Percentiles rank a stretch among this genome's conserved stretches.
Evolutionary conservation across 345 rosid genomes (phyloP).

Genomic region (Populus pruinosa): DNA sequence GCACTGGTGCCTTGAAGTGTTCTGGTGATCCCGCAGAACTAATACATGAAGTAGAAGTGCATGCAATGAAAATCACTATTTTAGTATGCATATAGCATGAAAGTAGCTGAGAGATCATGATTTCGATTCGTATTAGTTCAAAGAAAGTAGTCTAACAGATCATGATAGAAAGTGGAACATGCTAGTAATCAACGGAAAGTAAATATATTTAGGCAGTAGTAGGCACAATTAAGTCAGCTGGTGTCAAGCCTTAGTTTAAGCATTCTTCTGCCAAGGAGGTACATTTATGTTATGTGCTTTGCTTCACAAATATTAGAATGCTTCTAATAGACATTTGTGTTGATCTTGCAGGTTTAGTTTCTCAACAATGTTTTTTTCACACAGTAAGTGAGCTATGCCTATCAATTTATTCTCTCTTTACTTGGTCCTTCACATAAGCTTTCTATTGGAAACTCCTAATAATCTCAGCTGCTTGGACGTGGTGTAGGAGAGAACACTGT

Average conservation of each 20-base stretch:
- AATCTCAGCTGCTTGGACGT: slow-evolving; percentile 14
- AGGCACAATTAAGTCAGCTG: neutral
- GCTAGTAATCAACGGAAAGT: neutral
- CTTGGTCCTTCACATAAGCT: neutral
- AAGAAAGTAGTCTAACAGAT: neutral
- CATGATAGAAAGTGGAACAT: neutral
- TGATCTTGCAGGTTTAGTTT: slow-evolving; percentile 89
- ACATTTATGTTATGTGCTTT: neutral
- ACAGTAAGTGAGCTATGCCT: slow-evolving; percentile 54
- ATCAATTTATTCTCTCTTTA: slow-evolving; percentile 1
- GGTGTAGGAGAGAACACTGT: slow-evolving; percentile 81
- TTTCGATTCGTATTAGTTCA: neutral
- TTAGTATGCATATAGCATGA: neutral
- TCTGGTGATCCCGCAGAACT: neutral
- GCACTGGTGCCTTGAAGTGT: neutral
- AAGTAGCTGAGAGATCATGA: neutral
- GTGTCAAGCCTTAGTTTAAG: neutral
- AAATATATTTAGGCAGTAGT: neutral
- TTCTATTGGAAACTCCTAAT: neutral
- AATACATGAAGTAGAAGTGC: neutral
- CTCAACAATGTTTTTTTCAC: slow-evolving; percentile 98
- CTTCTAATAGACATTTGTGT: slow-evolving; percentile 15
- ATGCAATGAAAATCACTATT: neutral
- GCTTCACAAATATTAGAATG: slow-evolving; percentile 1
- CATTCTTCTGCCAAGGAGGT: neutral